Evolutionary conservation across 805 yeast species (phyloP), one percentile per base, ranked within the genome.

Genomic region (Huiozyma sinensis): DNA sequence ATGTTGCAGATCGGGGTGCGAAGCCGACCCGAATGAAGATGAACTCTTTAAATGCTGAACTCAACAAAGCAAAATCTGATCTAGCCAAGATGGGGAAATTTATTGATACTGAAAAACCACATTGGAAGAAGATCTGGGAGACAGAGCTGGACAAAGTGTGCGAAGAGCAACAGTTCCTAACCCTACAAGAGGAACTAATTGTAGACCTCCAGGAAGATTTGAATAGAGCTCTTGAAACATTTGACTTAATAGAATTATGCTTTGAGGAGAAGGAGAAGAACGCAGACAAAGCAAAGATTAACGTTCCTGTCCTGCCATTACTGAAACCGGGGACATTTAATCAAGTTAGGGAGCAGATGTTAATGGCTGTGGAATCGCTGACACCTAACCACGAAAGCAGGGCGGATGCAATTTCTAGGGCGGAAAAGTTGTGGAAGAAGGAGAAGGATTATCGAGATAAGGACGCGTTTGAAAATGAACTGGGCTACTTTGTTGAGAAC

Each of bases 91-190:
- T 88, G 72, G 70, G 73, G n/a, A 65, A 64, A 5, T 87, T 76
- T 55, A 80, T 92, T 35, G 55, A 63, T 1, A 67, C 69, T 5
- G 97, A 88, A 57, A 83, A 83, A 50, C 81, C 88, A 6, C 78
- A 77, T 31, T 88, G 97, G 95, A 84, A 85, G 57, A 76, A 76
- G 51, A 81, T 86, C 7, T 90, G 98, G 97, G 96, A 89, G 58
- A 68, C 81, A 5, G 96, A 88, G 57, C 72, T 92, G 44, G 92
- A 87, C 48, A 81, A 81, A 33, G 90, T 92, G 10, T 83, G 95
- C 50, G 95, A 87, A 55, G 97, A 89, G 56, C 97, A 92, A 61
- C 94, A 90, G 51, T 87, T 87, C 60, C 78, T 89, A 65, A 84
- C 84, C 44, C 72, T 87, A 13, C 97, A 90, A 61, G 96, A 87